Evolutionary conservation across 1,284 basidiomycete genomes (phyloP).

Genomic region (Cystobasidium pallidum): DNA sequence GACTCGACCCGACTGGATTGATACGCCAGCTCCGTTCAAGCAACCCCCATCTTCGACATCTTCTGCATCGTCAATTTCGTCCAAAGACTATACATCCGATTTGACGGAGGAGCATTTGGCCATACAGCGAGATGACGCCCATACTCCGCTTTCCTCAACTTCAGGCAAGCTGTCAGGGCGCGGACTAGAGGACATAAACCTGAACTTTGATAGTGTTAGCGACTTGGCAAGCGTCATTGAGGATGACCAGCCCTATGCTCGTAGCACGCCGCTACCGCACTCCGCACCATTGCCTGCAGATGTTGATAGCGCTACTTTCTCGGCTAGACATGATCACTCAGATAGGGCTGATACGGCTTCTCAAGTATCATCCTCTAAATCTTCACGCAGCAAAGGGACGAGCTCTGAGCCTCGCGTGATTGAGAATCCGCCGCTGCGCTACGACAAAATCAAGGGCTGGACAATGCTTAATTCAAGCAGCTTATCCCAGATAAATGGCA

Average conservation of each 20-base stretch:
- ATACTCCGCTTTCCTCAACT: slow-evolving; percentile 16
- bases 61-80: slow-evolving; percentile 22
- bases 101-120: slow-evolving; percentile 4
- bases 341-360: background rate
- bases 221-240: slow-evolving; percentile 14
- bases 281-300: slow-evolving; percentile 12
- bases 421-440: slow-evolving; percentile 29
- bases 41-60: slow-evolving; percentile 26
- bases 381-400: background rate
- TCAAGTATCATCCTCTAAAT: slow-evolving; percentile 4
- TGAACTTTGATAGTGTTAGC: slow-evolving; percentile 4
- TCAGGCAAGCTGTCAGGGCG: slow-evolving; percentile 14
- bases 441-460: slow-evolving; percentile 28
- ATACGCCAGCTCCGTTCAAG: background rate
- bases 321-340: background rate
- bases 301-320: background rate
- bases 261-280: slow-evolving; percentile 11
- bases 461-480: slow-evolving; percentile 11
- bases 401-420: background rate
- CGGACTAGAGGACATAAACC: background rate
- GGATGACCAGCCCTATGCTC: slow-evolving; percentile 2
- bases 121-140: slow-evolving; percentile 19
- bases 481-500: slow-evolving; percentile 1
- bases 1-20: slow-evolving; percentile 18
- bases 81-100: slow-evolving; percentile 13